Conservation (phyloP, 2,329 filamentous ascomycete species). For the Neopestalotiopsis sp. region DNA sequence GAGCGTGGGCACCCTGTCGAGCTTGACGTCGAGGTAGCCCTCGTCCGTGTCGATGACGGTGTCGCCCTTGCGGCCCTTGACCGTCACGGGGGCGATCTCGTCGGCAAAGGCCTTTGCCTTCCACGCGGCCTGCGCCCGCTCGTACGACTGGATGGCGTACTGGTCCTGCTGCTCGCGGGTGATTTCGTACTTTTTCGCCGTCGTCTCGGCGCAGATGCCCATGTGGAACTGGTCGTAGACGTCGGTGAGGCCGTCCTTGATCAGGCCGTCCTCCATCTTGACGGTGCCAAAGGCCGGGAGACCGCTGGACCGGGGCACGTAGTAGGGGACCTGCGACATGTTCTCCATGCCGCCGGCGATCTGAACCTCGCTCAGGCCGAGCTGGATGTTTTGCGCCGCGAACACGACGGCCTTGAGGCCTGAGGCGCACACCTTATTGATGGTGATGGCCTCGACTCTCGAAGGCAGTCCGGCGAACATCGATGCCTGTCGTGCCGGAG, state of each 20-base stretch:
- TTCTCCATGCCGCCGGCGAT: constrained; percentile 98
- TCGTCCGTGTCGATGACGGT: constrained; percentile 82
- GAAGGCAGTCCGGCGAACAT: constrained; percentile 85
- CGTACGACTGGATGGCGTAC: constrained; percentile 88
- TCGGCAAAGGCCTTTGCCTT: constrained; percentile 81
- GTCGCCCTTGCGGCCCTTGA: constrained; percentile 84
- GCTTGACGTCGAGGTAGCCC: constrained; percentile 84
- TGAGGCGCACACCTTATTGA: constrained; percentile 98
- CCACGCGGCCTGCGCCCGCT: constrained; percentile 90
- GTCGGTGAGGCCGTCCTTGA: constrained; percentile 94
- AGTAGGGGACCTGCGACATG: constrained; percentile 94
- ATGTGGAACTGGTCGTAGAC: constrained; percentile 98
- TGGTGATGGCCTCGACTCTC: constrained; percentile 85
- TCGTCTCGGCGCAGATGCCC: constrained; percentile 95
- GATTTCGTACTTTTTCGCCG: constrained; percentile 84
- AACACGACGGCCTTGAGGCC: constrained; percentile 91
- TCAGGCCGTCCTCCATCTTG: constrained; percentile 86
- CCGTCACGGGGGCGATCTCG: constrained; percentile 86
- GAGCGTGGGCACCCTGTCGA: constrained; percentile 83
- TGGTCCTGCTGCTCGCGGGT: constrained; percentile 87
- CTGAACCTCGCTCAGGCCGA: constrained; percentile 86
- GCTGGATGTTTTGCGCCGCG: constrained; percentile 92
- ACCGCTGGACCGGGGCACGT: constrained; percentile 80
- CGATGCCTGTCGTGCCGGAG: constrained; percentile 87
- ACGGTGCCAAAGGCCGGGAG: constrained; percentile 86